phyloP scores from a whole-genome alignment of 164 flowering plant species.

The Vitis labrusca region DNA sequence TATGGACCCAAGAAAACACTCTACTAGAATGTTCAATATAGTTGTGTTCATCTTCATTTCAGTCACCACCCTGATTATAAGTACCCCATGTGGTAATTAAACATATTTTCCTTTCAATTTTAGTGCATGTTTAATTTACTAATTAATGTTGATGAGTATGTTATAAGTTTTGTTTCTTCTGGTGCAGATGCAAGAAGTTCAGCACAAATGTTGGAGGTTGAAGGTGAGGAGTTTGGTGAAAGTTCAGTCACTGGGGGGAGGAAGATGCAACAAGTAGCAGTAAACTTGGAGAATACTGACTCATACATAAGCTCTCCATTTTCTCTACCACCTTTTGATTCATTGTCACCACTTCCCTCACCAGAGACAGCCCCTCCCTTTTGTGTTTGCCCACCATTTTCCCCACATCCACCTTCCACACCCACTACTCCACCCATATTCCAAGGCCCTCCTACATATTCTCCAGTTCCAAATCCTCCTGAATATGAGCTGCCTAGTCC shows the following conservation, averaged over 20 bases:
- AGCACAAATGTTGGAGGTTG: neutral
- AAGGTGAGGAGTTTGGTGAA: neutral
- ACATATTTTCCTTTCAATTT: neutral
- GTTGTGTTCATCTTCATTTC: neutral
- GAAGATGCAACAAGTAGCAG: too few relatives aligned
- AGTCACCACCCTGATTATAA: neutral
- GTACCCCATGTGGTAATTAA: neutral
- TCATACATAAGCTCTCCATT: conserved; percentile 1
- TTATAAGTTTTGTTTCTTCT: neutral
- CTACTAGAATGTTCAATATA: neutral
- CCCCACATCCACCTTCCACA: neutral
- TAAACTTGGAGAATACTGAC: neutral
- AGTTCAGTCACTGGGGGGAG: neutral
- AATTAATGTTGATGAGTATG: neutral
- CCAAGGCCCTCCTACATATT: neutral
- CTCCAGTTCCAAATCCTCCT: neutral
- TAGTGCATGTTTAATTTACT: neutral
- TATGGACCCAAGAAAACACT: neutral
- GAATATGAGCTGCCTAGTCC: neutral
- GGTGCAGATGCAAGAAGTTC: conserved; percentile 1
- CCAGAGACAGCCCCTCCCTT: neutral
- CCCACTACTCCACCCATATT: neutral
- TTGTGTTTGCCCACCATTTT: neutral
- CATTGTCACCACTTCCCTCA: conserved; percentile 9
- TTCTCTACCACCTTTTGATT: conserved; percentile 15